Conservation (phyloP, 768 basidiomycete species). For the Russula compacta region DNA sequence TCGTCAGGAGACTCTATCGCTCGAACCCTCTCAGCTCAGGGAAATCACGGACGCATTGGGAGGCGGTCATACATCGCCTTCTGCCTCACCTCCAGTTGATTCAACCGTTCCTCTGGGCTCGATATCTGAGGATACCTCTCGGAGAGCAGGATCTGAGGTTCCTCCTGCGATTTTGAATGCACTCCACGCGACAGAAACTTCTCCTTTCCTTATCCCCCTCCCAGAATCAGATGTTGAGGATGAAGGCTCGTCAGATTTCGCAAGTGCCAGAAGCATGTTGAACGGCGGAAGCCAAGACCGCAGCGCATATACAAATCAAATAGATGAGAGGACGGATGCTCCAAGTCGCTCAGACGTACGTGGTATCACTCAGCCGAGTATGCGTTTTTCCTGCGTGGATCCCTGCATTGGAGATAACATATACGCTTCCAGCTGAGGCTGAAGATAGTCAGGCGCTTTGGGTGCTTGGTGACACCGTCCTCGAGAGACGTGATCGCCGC, state of each 20-base stretch:
- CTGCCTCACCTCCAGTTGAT: not conserved
- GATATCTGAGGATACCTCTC: not conserved
- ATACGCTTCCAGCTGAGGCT: not conserved
- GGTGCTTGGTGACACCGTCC: constrained; percentile 1
- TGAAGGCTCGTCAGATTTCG: not conserved
- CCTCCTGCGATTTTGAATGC: not conserved
- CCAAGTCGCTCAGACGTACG: not conserved
- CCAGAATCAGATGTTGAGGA: constrained; percentile 10
- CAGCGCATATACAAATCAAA: not conserved
- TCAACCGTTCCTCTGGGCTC: not conserved
- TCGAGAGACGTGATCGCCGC: constrained; percentile 6
- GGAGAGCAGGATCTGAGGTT: not conserved
- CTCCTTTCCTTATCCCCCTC: not conserved
- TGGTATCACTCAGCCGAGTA: not conserved
- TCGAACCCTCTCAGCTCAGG: not conserved
- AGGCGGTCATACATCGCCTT: not conserved
- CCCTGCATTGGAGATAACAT: not conserved
- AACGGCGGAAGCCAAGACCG: not conserved
- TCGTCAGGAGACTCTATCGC: not conserved
- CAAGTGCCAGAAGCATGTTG: not conserved
- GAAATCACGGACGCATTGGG: not conserved
- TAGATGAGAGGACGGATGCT: not conserved
- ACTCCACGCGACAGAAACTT: no score
- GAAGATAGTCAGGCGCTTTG: constrained; percentile 4
- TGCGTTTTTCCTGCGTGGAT: not conserved